Percentiles rank a stretch among this genome's conserved stretches.
These are phyloP conservation scores for Miscanthus lutarioriparius DNA, from an alignment of 176 grass and related monocot genomes.

Conservation along the genomic window DNA sequence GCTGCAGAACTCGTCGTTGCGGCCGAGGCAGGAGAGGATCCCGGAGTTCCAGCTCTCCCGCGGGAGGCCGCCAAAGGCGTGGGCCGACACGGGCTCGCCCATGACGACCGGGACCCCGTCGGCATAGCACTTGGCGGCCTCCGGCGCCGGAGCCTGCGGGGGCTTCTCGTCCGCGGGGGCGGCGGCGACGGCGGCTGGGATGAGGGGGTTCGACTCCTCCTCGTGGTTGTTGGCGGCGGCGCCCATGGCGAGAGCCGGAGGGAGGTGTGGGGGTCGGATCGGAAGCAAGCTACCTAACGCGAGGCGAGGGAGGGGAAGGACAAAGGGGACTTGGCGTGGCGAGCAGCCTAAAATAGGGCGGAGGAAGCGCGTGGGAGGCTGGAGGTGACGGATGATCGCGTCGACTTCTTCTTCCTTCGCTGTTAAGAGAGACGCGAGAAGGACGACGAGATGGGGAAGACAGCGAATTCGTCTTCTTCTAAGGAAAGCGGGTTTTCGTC, in stretches of 20 bases:
- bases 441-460: neutral
- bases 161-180: constrained; percentile 23
- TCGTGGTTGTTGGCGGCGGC: constrained; percentile 39
- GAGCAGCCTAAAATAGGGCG: constrained; percentile 20
- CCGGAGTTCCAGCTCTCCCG: constrained; percentile 77
- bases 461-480: neutral
- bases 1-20: constrained; percentile 89
- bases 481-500: neutral
- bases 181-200: constrained; percentile 14
- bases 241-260: constrained; percentile 35
- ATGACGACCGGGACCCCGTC: constrained; percentile 68
- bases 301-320: neutral
- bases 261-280: neutral
- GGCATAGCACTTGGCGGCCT: constrained; percentile 28
- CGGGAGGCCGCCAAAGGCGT: constrained; percentile 6
- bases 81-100: constrained; percentile 50
- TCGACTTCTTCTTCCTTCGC: constrained; percentile 21
- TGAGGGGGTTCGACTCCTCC: constrained; percentile 53
- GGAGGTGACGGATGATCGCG: neutral
- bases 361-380: constrained; percentile 27
- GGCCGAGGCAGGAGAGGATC: constrained; percentile 74
- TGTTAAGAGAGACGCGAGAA: constrained; percentile 10
- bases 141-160: neutral
- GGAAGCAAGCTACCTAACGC: neutral
- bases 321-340: neutral